Conservation (phyloP, 192 early-diverging fungal genomes). For the Linnemannia zychae region DNA sequence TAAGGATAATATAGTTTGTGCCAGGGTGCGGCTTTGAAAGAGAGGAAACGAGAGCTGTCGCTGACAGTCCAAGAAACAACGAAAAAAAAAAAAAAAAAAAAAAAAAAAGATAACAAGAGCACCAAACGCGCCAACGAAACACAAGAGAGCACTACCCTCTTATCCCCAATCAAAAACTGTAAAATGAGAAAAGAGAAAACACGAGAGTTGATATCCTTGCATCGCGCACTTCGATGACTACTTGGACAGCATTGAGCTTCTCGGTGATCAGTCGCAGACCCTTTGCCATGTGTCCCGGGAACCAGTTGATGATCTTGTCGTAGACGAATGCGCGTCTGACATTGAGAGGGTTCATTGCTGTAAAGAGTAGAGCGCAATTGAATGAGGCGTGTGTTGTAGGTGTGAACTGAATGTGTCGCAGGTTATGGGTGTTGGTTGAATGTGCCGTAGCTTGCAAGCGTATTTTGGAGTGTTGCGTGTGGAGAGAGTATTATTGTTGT, state of each 20-base stretch:
- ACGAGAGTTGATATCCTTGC: slow-evolving; percentile 72
- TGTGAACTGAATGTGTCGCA: too few species aligned
- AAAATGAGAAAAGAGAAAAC: not conserved
- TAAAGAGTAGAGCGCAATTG: too few species aligned
- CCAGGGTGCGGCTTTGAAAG: not conserved
- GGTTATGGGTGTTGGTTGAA: not conserved
- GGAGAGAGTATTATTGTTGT: not conserved
- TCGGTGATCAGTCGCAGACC: slow-evolving; percentile 82
- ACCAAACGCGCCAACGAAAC: not conserved
- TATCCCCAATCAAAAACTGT: not conserved
- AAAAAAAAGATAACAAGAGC: not conserved
- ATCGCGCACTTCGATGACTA: slow-evolving; percentile 95
- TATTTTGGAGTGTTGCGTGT: not conserved
- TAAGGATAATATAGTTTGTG: slow-evolving; percentile 32
- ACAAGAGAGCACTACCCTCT: not conserved
- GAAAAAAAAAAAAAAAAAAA: not conserved
- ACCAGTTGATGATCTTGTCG: slow-evolving; percentile 86
- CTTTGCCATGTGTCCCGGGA: slow-evolving; percentile 90
- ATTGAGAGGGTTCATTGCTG: slow-evolving; percentile 38
- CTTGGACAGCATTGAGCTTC: slow-evolving; percentile 79
- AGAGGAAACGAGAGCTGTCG: not conserved
- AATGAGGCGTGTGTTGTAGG: too few species aligned
- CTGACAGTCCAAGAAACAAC: not conserved
- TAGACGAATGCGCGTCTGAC: slow-evolving; percentile 55
- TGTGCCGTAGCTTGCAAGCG: not conserved